A percentile compares a stretch with the other conserved stretches of the same genome.
phyloP scores from a whole-genome alignment of 1,139 yeast genomes.

The Candida dubliniensis region DNA sequence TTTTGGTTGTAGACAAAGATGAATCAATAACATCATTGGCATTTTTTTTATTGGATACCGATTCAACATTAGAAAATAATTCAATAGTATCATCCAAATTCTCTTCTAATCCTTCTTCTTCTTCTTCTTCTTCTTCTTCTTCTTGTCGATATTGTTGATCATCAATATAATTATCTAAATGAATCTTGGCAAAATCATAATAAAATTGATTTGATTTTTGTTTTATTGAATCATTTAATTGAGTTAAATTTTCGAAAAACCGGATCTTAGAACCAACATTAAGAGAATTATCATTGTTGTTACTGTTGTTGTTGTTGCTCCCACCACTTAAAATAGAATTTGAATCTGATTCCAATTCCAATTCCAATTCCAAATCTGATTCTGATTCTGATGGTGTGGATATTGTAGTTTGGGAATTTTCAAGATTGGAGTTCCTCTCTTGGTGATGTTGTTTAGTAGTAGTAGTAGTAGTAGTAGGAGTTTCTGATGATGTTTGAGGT shows the following conservation, averaged over 20 bases:
- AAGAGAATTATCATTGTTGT: not conserved
- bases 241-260: conserved; percentile 29
- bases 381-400: not conserved
- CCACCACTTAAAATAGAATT: not conserved
- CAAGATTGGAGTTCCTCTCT: conserved; percentile 1
- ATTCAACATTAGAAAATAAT: not conserved
- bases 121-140: conserved; percentile 1
- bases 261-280: conserved; percentile 18
- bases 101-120: not conserved
- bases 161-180: conserved; percentile 17
- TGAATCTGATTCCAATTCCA: not conserved
- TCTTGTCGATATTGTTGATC: conserved; percentile 11
- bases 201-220: conserved; percentile 26
- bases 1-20: not conserved
- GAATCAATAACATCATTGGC: not conserved
- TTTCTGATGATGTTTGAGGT: not conserved
- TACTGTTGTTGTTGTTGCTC: not conserved
- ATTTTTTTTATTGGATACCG: no score
- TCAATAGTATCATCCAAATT: conserved; percentile 8
- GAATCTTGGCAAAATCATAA: conserved; percentile 20
- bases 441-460: not conserved
- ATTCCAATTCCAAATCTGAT: not conserved
- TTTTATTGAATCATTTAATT: conserved; percentile 27
- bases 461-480: not conserved
- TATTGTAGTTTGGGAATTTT: conserved; percentile 1